A percentile compares a stretch with the other conserved stretches of the same genome.
phyloP scores from a whole-genome alignment of 345 rosid species.

The Alliaria petiolata region DNA sequence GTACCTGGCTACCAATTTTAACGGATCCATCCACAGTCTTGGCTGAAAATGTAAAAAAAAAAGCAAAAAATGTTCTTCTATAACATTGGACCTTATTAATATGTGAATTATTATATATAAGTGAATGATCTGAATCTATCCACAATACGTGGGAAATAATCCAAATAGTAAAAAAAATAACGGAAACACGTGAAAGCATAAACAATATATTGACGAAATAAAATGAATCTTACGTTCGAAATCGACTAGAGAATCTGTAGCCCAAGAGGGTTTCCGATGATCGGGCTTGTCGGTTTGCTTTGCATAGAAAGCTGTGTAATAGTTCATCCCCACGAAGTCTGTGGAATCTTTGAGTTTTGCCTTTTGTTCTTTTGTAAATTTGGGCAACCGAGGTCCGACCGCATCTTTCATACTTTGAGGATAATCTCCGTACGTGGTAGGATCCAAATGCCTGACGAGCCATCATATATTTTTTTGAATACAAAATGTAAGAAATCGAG shows the following conservation, averaged over 20 bases:
- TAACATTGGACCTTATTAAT: not conserved
- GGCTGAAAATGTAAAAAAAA: not conserved
- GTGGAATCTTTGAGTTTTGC: slow-evolving; percentile 12
- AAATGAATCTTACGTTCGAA: slow-evolving; percentile 29
- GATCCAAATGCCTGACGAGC: slow-evolving; percentile 30
- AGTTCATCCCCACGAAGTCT: slow-evolving; percentile 47
- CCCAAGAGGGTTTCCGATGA: slow-evolving; percentile 25
- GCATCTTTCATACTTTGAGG: slow-evolving; percentile 33
- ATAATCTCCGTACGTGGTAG: slow-evolving; percentile 30
- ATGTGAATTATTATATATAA: not conserved
- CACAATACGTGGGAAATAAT: too few relatives aligned
- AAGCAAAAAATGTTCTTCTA: not conserved
- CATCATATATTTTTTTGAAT: not conserved
- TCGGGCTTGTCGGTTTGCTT: not conserved
- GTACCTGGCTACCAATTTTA: slow-evolving; percentile 34
- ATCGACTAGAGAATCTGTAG: slow-evolving; percentile 31
- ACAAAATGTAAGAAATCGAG: not conserved
- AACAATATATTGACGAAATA: not conserved
- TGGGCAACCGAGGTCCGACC: slow-evolving; percentile 23
- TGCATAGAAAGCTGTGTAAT: slow-evolving; percentile 35
- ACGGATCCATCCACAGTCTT: slow-evolving; percentile 31
- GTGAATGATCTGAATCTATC: not conserved
- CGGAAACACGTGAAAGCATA: too few relatives aligned
- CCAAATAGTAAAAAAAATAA: too few relatives aligned
- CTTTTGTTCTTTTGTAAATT: slow-evolving; percentile 19